Conservation (phyloP, 805 yeast genomes). For the Torulaspora maleeae region DNA sequence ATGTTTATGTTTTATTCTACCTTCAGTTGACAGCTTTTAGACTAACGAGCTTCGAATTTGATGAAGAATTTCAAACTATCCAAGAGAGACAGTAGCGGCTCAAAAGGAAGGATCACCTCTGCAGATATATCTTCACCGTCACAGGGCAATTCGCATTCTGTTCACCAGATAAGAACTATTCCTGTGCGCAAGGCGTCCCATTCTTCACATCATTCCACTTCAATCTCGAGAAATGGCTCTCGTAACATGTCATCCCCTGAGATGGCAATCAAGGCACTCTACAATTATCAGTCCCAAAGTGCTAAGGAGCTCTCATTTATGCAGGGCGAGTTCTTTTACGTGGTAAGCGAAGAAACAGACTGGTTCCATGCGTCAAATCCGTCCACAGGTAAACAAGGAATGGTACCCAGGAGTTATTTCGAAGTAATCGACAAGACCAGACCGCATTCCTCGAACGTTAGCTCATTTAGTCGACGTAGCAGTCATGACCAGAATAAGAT, state of each 20-base stretch:
- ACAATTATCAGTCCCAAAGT: conserved; percentile 71
- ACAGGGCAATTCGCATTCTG: conserved; percentile 16
- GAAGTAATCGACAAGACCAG: conserved; percentile 67
- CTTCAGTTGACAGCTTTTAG: background rate
- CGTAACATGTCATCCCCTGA: conserved; percentile 45
- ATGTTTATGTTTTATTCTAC: conserved; percentile 2
- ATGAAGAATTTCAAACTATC: conserved; percentile 29
- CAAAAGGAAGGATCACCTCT: conserved; percentile 32
- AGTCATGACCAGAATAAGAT: conserved; percentile 18
- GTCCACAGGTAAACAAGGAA: conserved; percentile 65
- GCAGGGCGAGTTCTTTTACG: conserved; percentile 87
- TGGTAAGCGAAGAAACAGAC: conserved; percentile 56
- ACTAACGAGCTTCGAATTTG: conserved; percentile 6
- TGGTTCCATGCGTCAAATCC: conserved; percentile 93
- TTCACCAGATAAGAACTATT: conserved; percentile 27
- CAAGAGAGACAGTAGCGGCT: conserved; percentile 26
- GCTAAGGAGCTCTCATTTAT: conserved; percentile 74
- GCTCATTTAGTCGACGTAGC: conserved; percentile 15
- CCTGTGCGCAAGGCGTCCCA: conserved; percentile 19
- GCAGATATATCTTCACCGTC: conserved; percentile 37
- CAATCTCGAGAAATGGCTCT: conserved; percentile 12
- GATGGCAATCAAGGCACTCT: conserved; percentile 77
- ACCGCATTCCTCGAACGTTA: conserved; percentile 29
- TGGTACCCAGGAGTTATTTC: conserved; percentile 83
- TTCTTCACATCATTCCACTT: conserved; percentile 19